Evolutionary conservation across 805 yeast species (phyloP), one percentile per base, ranked within the genome.

Genomic region (Yamadazyma scolyti): DNA sequence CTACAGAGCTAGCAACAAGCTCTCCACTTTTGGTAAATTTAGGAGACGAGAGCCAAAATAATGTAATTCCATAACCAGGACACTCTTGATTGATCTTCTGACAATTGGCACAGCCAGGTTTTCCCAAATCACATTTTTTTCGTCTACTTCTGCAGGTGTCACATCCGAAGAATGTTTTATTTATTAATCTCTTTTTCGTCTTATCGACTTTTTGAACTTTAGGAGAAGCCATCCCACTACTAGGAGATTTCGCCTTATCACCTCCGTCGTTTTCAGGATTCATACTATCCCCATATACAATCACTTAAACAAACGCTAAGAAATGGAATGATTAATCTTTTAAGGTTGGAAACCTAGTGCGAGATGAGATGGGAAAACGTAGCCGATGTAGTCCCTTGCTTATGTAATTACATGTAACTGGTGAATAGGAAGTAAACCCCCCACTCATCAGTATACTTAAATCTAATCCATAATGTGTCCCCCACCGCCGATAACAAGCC

Each of bases 91-190:
- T 78, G 1, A 85, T 71, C 46, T 77, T 79, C 23, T 64, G 63
- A 54, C 96, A 88, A 35, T 83, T 69, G n/a, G 56, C 50, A 56
- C 96, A 88, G 9, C 59, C 51, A 0, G 96, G 96, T 41, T 69
- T 71, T 10, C 68, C 62, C 34, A 82, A 61, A 51, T 86, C 95
- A 55, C 96, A 88, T 36, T 83, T 78, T 28, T 87, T 79, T 54
- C 86, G 83, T 26, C 96, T 57, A 10, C 79, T 63, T 25, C 96
- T 68, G 48, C 96, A 87, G 0, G 95, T 84, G 65, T 85, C 85
- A 51, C 96, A 88, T 1, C 96, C 96, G 0, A 84, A 78, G 49
- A 85, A 87, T 0, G 93, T 79, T 50, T 87, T 88, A 26, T 66
- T 14, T n/a, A 36, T 28, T 9, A 26, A 34, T 23, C 27, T 33